phyloP scores from a whole-genome alignment of 2,329 filamentous ascomycete species.

The Epichloe coenophiala region DNA sequence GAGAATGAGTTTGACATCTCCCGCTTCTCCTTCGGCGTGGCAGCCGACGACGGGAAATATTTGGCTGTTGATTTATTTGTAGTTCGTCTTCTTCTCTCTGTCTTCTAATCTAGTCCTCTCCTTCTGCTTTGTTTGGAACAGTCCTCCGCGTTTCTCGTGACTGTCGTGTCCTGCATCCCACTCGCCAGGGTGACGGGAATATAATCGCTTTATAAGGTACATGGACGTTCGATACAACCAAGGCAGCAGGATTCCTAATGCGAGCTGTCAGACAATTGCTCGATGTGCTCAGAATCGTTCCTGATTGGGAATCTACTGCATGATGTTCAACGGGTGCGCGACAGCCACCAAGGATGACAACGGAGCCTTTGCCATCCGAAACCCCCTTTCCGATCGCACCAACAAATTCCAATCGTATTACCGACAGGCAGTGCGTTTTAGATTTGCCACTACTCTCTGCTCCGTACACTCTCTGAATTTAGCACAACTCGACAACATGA shows the following conservation, averaged over 20 bases:
- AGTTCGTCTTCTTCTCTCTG: too few species aligned
- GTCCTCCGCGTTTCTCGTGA: neutral
- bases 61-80: neutral
- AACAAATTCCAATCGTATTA: too few species aligned
- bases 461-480: too few species aligned
- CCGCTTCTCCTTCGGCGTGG: too few species aligned
- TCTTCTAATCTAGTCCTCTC: neutral
- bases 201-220: neutral
- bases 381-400: too few species aligned
- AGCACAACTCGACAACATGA: too few species aligned
- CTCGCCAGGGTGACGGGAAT: neutral
- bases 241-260: neutral
- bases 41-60: constrained; percentile 18
- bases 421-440: too few species aligned
- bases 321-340: neutral
- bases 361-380: neutral
- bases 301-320: neutral
- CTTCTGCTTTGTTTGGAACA: neutral
- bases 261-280: neutral
- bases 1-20: too few species aligned
- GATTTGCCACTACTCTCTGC: too few species aligned
- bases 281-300: neutral
- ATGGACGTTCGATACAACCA: neutral
- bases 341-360: neutral
- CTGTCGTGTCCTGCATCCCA: neutral